Evolutionary conservation across 176 grass and related monocot genomes (phyloP), one percentile per base, ranked within the genome.

Genomic region (Avena insularis): DNA sequence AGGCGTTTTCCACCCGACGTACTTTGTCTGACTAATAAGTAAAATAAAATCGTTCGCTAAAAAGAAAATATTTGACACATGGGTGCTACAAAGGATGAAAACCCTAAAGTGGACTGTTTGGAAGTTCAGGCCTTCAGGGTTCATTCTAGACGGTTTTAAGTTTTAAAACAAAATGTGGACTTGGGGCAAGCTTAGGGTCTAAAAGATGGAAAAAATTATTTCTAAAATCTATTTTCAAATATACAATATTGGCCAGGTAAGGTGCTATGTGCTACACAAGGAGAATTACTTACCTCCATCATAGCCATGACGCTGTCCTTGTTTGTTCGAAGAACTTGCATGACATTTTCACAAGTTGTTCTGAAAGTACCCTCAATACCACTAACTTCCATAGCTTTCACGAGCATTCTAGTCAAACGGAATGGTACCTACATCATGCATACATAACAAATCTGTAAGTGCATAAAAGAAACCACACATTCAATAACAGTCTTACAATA

Each of bases 381-480:
- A 83, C 97, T 98, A 74, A 98, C 97, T 89, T 95, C 97, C 97
- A 98, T 98, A 80, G 97, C 97, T 88, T 98, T 98, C 79, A 94
- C 94, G 56, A 98, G 93, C 94, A 98, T 98, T 77, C 97, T 90
- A 61, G 97, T 98, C 92, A 98, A 93, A 60, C 97, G 92, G 69
- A 98, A 98, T 35, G 97, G 97, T 85, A 98, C 97, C 97, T 98
- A 79, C 17, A 50, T 70, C 65, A 84, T 73, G 70, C 75, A 77
- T 43, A 29, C 29, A 29, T 67, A 80, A 69, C 50, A 70, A 80
- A 85, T 65, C 20, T 40, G 53, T 75, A 48, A 82, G 71, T 51
- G 36, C 65, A 50, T 19, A 9, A 29, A 15, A 36, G 73, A 78
- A 4, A 12, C 16, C 71, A 16, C 50, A 0, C 3, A 20, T 8